Evolutionary conservation across 257 asterid genomes (phyloP), one percentile per base, ranked within the genome.

Genomic region (Rhazya stricta): DNA sequence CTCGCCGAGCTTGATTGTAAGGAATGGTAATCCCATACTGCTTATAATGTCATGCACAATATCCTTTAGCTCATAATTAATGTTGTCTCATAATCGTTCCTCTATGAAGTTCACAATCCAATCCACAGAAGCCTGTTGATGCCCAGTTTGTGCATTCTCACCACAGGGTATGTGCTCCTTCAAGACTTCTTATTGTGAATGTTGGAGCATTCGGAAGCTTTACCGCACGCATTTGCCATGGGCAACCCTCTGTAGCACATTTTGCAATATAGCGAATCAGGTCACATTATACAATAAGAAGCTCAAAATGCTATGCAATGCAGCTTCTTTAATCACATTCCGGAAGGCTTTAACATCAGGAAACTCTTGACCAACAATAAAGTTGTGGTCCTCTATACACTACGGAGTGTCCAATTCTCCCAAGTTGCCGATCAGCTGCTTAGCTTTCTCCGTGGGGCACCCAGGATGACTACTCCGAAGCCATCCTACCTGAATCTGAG

Each of bases 1-100:
- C 96, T 36, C 94, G 88, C 96, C 96, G 89, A 9, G 96, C 94
- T 80, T 91, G 94, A 83, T 91, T 89, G 74, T 91, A 91, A 7
- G 96, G 94, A 82, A 91, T 91, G 54, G 92, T 89, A 81, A 91
- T 87, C 79, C 96, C 94, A 65, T 91, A 89, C 48, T 82, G 91
- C 34, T 81, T 71, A 78, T 86, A 86, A 91, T 75, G 76, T 91
- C 96, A 46, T 85, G 88, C 78, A 87, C 62, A 79, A 91, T 89
- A 79, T 91, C 96, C 76, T 89, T 90, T 27, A 92, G 96, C 81
- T 90, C 89, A 84, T 91, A 91, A 78, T 89, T 86, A 68, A 87
- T 79, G 84, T 91, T 85, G 39, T 82, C 88, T 29, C 96, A 88
- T 25, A 91, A 72, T 0, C 90, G 72, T 77, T 89, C 88, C 84